Evolutionary conservation across 306 rosid genomes (phyloP).

Genomic region (Alnus glutinosa): DNA sequence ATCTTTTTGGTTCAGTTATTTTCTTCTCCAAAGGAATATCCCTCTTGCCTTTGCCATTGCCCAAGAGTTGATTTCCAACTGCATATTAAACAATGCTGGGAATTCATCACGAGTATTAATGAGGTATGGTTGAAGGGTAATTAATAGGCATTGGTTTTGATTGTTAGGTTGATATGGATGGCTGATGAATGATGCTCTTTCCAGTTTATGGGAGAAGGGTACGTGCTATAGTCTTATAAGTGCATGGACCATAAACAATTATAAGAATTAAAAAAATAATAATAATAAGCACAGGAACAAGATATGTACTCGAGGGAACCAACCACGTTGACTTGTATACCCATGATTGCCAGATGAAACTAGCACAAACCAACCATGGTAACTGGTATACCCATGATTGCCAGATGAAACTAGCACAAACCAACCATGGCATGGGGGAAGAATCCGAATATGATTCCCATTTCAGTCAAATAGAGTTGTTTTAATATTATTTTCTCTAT

Average conservation of each 20-base stretch:
- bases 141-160: not conserved
- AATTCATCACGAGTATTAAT: too few relatives aligned
- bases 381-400: not conserved
- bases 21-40: not conserved
- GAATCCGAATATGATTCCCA: too few relatives aligned
- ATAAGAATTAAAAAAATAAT: not conserved
- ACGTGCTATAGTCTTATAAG: not conserved
- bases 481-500: too few relatives aligned
- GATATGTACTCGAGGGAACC: not conserved
- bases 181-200: not conserved
- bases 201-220: not conserved
- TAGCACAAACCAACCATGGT: not conserved
- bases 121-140: not conserved
- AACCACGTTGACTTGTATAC: not conserved
- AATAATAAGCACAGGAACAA: not conserved
- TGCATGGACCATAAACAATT: not conserved
- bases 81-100: not conserved
- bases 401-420: not conserved
- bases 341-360: not conserved
- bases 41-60: not conserved
- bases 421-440: not conserved
- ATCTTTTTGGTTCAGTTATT: not conserved
- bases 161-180: not conserved
- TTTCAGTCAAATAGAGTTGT: not conserved
- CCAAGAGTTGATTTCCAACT: not conserved